Base-by-base conservation (phyloP, 805 yeast species). In the Nakazawaea wickerhamii region DNA sequence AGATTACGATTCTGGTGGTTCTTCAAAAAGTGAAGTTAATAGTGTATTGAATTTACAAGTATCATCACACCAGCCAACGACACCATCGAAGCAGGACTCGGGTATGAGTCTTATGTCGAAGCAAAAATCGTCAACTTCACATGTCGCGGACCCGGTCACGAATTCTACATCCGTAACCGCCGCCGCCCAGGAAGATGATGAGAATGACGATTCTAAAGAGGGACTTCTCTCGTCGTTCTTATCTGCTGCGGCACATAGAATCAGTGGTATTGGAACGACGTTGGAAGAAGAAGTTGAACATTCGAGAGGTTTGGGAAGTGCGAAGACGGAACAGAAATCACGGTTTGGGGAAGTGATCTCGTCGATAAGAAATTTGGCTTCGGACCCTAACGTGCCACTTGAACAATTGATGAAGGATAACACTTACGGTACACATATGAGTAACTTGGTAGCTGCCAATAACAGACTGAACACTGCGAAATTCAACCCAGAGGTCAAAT, bases 161-260 rank as follows among this genome's bases (percentile, higher is more conserved):
- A 30, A 15, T 15, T 6, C 34, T 9, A 31, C 34, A 31, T 20
- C 36, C 11, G 26, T n/a, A 15, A 35, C 38, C 27, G 17, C 17
- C 13, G 14, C 23, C 8, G 21, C 13, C 19, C 27, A 35, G 10
- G 33, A 27, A 25, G 13, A 34, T 49, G 37, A 20, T 22, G 26
- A 38, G n/a, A 33, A 23, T 3, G 34, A 30, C 6, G 33, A 22
- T 2, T 15, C 4, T 14, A 22, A 30, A 23, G 35, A 48, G 36
- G 75, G 78, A 2, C 48, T 75, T 11, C 50, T 75, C 1, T 67
- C 74, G 1, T 55, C 77, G 1, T 52, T 75, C 17, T 45, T 74
- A 32, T 61, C 67, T 14, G 73, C 71, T 10, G 77, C 75, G 2
- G 71, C 72, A 2, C 55, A 53, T 7, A 60, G 37, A 23, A 36